Evolutionary conservation across 805 yeast species (phyloP), one percentile per base, ranked within the genome.

Genomic region (Lipomyces yamadae): DNA sequence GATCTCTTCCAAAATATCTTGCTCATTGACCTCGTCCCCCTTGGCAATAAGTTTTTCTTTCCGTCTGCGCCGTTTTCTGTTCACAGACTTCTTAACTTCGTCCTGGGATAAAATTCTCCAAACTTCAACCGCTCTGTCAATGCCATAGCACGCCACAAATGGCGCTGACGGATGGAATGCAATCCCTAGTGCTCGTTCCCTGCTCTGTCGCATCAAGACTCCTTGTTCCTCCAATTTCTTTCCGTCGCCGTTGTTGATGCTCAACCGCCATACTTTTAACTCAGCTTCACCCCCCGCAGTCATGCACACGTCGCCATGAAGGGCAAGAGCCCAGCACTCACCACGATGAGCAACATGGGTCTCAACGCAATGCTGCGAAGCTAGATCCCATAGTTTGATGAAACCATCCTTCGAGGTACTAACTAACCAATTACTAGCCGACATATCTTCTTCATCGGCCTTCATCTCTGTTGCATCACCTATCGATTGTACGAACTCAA

Each of bases 331-430:
- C 98, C 98, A 95, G 79, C 97, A 91, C 77, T 95, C 98, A 66
- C 94, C 93, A 30, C 90, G 83, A 76, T 92, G 97, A 0, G 98
- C 97, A 68, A 92, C 87, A 76, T 93, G 98, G 0, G 98, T 93
- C 76, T 95, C 99, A 4, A 92, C 81, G 78, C 98, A 91, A 76
- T 92, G 96, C 76, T 90, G 92, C 3, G 95, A 80, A 73, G 88
- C 89, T 72, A 95, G 78, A 75, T 95, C 98, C 99, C 99, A 95
- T 45, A 95, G 78, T 76, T 95, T 95, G 72, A 95, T 83, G 59
- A 92, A 80, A 0, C 98, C 98, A 76, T 95, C 99, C 75, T 92
- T 93, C 1, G 96, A 85, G 0, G 88, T 86, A 71, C 92, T 86
- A 24, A 92, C 72, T 18, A 95, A 78, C 84, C 89, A 92, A 64